phyloP scores from a whole-genome alignment of 176 grass and related monocot species.

The Cenchrus americanus region DNA sequence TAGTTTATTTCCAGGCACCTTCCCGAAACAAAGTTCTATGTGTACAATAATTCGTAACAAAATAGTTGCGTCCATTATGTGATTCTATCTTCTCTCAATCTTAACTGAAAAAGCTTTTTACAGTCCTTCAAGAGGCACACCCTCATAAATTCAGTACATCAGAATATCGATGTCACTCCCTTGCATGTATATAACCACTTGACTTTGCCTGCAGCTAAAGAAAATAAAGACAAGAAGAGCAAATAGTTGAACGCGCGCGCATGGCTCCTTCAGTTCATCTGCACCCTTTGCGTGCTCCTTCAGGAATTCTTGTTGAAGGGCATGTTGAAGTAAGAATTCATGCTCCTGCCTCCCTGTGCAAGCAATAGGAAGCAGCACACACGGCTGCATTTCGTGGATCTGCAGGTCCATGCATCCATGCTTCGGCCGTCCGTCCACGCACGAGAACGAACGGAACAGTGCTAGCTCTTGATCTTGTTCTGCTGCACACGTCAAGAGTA shows the following conservation, averaged over 20 bases:
- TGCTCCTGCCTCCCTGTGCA: neutral
- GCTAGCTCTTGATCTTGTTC: neutral
- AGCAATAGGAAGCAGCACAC: neutral
- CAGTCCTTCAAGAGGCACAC: neutral
- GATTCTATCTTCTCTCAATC: neutral
- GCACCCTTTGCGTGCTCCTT: neutral
- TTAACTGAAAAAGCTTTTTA: neutral
- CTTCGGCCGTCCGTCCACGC: neutral
- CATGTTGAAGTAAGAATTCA: no score
- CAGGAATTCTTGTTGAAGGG: no score
- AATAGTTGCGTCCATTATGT: neutral
- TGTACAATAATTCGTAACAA: neutral
- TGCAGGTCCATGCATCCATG: neutral
- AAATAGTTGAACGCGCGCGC: neutral
- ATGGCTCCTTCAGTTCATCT: constrained; percentile 3
- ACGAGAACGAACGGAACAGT: neutral
- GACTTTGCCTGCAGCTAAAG: neutral
- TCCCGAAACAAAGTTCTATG: no score
- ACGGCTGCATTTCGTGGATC: neutral
- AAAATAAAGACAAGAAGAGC: neutral
- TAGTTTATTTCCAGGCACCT: neutral
- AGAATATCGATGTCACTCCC: neutral
- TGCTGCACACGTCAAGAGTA: constrained; percentile 4
- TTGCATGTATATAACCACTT: neutral
- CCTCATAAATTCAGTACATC: neutral